Evolutionary conservation across 257 asterid species (phyloP), one percentile per base, ranked within the genome.

Genomic region (Nicotiana knightiana): DNA sequence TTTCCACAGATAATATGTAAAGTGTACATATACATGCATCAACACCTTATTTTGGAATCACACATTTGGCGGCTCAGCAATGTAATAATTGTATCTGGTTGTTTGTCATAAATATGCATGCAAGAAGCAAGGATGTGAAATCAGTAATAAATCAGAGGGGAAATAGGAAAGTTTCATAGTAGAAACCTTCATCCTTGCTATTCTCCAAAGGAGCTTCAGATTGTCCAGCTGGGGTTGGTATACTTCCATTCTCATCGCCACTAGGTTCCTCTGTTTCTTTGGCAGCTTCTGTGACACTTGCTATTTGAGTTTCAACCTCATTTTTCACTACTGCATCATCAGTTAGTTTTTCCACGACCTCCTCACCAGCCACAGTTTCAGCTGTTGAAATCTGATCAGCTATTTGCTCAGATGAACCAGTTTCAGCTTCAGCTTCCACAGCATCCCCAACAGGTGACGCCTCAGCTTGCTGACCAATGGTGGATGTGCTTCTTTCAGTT

Each of bases 161-260:
- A 57, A 58, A 35, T 17, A 67, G 18, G 68, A 81, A 77, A 70
- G 82, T 59, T 64, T 84, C 66, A 63, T 63, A 87, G 46, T 33
- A 83, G 85, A 81, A 66, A 92, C 93, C 97, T 89, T 90, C 76
- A 64, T 84, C 78, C 51, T 16, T 46, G 86, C 79, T 86, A 80
- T 88, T 73, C 73, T 65, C 82, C 35, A 71, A 67, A 84, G 82
- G 78, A 79, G 58, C 84, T 4, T 81, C 88, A 67, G 76, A 65
- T 83, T 85, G 82, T 59, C 73, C 88, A 76, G 70, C 79, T 76
- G 92, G 86, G 88, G 86, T 86, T 53, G 86, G 82, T 67, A 70
- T 68, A 68, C 81, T 81, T 43, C 64, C 88, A 82, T 65, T 85
- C 81, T 85, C 83, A 76, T 67, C 66, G 63, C 85, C 76, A 70